A percentile compares a stretch with the other conserved stretches of the same genome.
These are phyloP conservation scores for Lyophyllum semitale DNA, from an alignment of 768 basidiomycete species.

Conservation along the genomic window DNA sequence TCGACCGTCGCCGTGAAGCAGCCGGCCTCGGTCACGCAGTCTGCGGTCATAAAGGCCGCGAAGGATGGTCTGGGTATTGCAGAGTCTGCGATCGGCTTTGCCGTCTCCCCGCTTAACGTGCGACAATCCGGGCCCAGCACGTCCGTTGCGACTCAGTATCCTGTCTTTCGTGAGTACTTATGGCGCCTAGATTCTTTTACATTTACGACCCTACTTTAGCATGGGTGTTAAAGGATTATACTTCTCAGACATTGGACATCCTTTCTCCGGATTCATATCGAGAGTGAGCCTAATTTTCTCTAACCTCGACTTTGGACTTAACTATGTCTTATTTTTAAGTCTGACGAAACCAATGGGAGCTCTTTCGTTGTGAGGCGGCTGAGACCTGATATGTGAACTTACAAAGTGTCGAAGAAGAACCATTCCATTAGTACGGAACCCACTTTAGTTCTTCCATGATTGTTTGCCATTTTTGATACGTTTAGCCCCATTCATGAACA, in stretches of 20 bases:
- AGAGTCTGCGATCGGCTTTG: conserved; percentile 39
- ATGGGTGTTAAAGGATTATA: conserved; percentile 89
- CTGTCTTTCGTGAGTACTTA: conserved; percentile 72
- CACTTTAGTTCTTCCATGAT: conserved; percentile 98
- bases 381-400: conserved; percentile 73
- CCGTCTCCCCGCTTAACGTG: conserved; percentile 37
- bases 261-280: conserved; percentile 62
- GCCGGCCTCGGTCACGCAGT: conserved; percentile 21
- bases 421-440: conserved; percentile 93
- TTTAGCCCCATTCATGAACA: conserved; percentile 86
- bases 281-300: conserved; percentile 70
- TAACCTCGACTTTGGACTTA: no score
- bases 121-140: conserved; percentile 17
- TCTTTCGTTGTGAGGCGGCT: conserved; percentile 74
- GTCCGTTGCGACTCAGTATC: conserved; percentile 80
- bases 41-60: conserved; percentile 51
- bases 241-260: conserved; percentile 68
- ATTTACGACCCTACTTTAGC: conserved; percentile 43
- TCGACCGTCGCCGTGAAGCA: conserved; percentile 43
- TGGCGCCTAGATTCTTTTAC: background rate
- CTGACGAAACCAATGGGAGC: conserved; percentile 91
- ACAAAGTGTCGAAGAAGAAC: conserved; percentile 78
- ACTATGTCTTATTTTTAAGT: no score
- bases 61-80: conserved; percentile 47
- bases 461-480: conserved; percentile 91